Evolutionary conservation across 805 yeast genomes (phyloP).

Genomic region (Barnettozyma vustinii): DNA sequence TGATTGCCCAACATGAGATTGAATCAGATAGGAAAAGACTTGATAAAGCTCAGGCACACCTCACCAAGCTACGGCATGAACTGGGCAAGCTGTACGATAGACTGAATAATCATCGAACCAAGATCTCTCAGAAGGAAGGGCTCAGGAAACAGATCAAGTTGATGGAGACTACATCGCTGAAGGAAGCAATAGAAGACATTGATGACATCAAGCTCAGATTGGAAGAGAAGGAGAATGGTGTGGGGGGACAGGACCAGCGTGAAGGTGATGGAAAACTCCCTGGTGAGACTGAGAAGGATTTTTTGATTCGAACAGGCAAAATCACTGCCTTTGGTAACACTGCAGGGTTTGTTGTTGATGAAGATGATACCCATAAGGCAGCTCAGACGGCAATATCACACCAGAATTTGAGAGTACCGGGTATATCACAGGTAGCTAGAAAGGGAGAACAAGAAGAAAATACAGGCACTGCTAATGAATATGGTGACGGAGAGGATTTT

Average conservation of each 20-base stretch:
- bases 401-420: slow-evolving; percentile 23
- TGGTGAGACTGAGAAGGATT: slow-evolving; percentile 79
- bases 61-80: slow-evolving; percentile 39
- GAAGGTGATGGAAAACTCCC: slow-evolving; percentile 34
- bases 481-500: slow-evolving; percentile 17
- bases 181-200: slow-evolving; percentile 53
- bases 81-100: slow-evolving; percentile 43
- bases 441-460: slow-evolving; percentile 5
- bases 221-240: slow-evolving; percentile 22
- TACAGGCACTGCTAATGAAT: background rate
- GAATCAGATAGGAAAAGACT: slow-evolving; percentile 74
- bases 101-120: slow-evolving; percentile 46
- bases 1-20: slow-evolving; percentile 53
- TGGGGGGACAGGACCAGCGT: slow-evolving; percentile 7
- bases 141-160: slow-evolving; percentile 49
- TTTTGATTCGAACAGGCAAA: slow-evolving; percentile 80
- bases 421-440: slow-evolving; percentile 4
- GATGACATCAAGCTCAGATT: slow-evolving; percentile 53
- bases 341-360: slow-evolving; percentile 44
- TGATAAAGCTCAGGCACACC: slow-evolving; percentile 53
- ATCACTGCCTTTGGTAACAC: slow-evolving; percentile 87
- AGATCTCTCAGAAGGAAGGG: slow-evolving; percentile 58
- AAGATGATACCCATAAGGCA: slow-evolving; percentile 20
- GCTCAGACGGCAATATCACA: slow-evolving; percentile 12
- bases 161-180: slow-evolving; percentile 45